phyloP scores from a whole-genome alignment of 352 stramenopile genomes.

The Globisporangium solare region DNA sequence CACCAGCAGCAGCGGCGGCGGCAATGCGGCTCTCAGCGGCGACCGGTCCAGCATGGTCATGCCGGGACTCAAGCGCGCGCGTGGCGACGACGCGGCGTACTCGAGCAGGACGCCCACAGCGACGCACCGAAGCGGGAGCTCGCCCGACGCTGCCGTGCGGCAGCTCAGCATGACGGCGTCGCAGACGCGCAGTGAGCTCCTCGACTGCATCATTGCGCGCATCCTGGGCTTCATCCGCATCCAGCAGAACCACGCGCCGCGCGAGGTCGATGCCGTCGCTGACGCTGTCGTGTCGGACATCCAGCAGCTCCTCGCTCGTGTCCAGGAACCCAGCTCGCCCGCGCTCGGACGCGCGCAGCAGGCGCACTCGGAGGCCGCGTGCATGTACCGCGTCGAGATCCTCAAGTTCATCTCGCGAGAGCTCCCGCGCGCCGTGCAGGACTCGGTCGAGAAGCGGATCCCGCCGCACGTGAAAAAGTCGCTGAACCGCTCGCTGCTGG shows the following conservation, averaged over 20 bases:
- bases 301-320: conserved; percentile 44
- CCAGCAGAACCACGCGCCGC: conserved; percentile 28
- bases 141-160: conserved; percentile 50
- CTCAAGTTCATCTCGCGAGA: conserved; percentile 81
- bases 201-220: conserved; percentile 60
- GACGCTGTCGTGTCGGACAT: conserved; percentile 61
- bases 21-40: too few relatives aligned
- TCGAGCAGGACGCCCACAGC: conserved; percentile 2
- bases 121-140: conserved; percentile 3
- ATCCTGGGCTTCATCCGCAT: conserved; percentile 63
- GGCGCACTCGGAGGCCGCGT: conserved; percentile 51
- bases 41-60: not conserved
- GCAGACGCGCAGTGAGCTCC: conserved; percentile 54
- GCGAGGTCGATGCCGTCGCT: conserved; percentile 37
- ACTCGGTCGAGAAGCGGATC: conserved; percentile 64
- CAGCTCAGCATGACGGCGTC: conserved; percentile 57
- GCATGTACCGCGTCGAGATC: conserved; percentile 84
- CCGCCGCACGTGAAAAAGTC: conserved; percentile 52
- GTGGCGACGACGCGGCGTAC: not conserved
- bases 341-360: conserved; percentile 9
- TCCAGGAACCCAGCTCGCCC: conserved; percentile 30
- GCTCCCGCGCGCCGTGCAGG: conserved; percentile 63
- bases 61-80: conserved; percentile 11
- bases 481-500: conserved; percentile 64
- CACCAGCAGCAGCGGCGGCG: not conserved